Evolutionary conservation across 2,329 filamentous ascomycete species (phyloP).

Genomic region (Cladosporium sp.): DNA sequence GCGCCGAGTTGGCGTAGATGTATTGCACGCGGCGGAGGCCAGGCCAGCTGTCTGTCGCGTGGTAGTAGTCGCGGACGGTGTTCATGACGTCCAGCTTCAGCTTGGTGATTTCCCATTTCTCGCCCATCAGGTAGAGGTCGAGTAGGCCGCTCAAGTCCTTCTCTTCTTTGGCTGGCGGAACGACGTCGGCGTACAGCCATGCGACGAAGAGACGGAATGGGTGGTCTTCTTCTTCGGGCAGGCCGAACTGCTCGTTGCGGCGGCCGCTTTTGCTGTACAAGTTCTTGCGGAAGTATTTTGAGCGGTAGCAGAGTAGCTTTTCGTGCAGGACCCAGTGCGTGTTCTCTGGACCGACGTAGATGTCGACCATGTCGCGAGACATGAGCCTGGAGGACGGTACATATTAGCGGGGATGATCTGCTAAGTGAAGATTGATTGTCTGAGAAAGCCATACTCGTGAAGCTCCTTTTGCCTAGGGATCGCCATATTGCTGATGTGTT

Average conservation of each 20-base stretch:
- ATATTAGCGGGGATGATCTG: neutral
- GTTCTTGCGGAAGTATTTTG: slow-evolving; percentile 50
- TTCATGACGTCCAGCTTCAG: slow-evolving; percentile 47
- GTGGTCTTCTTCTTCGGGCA: slow-evolving; percentile 50
- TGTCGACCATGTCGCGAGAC: slow-evolving; percentile 51
- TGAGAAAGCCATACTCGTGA: slow-evolving; percentile 3
- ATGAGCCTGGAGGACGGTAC: slow-evolving; percentile 48
- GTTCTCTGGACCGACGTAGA: slow-evolving; percentile 52
- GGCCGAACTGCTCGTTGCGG: slow-evolving; percentile 39
- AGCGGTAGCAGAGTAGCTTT: slow-evolving; percentile 53
- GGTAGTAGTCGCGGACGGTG: slow-evolving; percentile 48
- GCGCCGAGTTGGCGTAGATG: slow-evolving; percentile 30
- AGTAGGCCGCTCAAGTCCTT: slow-evolving; percentile 48
- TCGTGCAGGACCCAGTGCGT: slow-evolving; percentile 55
- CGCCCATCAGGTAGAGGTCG: slow-evolving; percentile 52
- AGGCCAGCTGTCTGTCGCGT: slow-evolving; percentile 50
- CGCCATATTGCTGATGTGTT: slow-evolving; percentile 7
- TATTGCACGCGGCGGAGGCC: slow-evolving; percentile 49
- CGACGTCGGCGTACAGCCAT: slow-evolving; percentile 49
- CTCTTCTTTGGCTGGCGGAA: slow-evolving; percentile 47
- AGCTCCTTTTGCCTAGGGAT: slow-evolving; percentile 10
- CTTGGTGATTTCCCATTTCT: slow-evolving; percentile 49
- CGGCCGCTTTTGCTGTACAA: slow-evolving; percentile 41
- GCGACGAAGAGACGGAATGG: slow-evolving; percentile 50
- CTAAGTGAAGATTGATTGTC: neutral